Evolutionary conservation across 257 asterid genomes (phyloP), one percentile per base, ranked within the genome.

Genomic region (Ligustrum vulgare): DNA sequence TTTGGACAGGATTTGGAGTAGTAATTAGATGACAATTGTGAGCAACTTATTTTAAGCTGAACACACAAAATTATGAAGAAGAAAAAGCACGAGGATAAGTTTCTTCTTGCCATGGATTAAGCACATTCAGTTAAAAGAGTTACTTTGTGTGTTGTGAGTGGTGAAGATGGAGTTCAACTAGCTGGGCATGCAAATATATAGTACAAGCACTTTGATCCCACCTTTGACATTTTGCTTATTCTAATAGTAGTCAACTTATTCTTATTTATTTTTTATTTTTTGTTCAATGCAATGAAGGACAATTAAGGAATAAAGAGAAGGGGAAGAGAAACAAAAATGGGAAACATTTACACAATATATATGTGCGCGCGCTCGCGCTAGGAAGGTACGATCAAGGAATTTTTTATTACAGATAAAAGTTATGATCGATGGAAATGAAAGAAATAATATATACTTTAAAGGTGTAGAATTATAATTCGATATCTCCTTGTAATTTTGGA

Each of bases 1-100:
- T 6, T 71, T 0, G 96, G 90, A 70, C 96, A 90, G 5, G 87
- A 79, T 31, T 35, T 47, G 0, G 80, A 75, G 78, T 90, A 90
- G 78, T 82, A 83, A n/a, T 80, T 68, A 1, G 86, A 18, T 2
- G 87, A 72, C 25, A 86, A 20, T 28, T 84, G 86, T 0, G 84
- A 84, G 13, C 64, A 47, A 3, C 74, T 51, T 5, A 73, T 15
- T 28, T 72, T 45, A 8, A 79, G 63, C 41, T 74, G 39, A 7
- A 76, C 12, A 11, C 76, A 9, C 25, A 85, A 31, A 37, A 72
- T 34, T 13, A 65, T 20, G 5, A 60, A 22, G 54, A 75, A 3
- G 64, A 28, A 23, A 66, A 15, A 51, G 43, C 56, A 62, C 4
- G 37, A 31, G 8, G 47, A 37, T 10, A 73, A 16, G 13, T 20